Evolutionary conservation across 2,329 filamentous ascomycete species (phyloP), one percentile per base, ranked within the genome.

Genomic region (Aspergillus tamarii): DNA sequence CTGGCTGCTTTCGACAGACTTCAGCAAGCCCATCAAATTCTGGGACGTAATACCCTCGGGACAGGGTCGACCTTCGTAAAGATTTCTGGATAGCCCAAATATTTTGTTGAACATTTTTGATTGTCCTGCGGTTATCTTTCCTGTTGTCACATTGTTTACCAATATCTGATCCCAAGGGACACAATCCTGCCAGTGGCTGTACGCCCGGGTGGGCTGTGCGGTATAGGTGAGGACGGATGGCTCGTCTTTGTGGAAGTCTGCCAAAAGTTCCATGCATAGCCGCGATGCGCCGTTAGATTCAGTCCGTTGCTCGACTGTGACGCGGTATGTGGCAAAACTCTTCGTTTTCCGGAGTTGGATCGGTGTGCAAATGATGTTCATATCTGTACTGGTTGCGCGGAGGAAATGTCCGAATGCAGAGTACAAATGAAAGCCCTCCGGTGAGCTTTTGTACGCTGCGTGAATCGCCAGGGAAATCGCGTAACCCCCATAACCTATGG

Each of bases 401-500:
- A 64, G 58, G 36, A 58, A 64, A 23, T 57, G 46, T 14, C 62
- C 62, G 21, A 36, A 43, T 4, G 54, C 58, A 2, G 58, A 60
- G 39, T 57, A 59, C 23, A 60, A 54, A 26, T 45, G 54, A 36
- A 53, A 64, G n/a, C 54, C 58, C 23, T 36, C 23, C 1, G 62
- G 39, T n/a, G 46, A 53, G 10, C 46, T 55, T 21, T 64, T 41
- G 58, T 45, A 64, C 28, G 62, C 62, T 21, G 58, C 62, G 14
- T 61, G 58, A 30, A 64, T 57, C n/a, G 58, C 62, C 1, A 57
- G 52, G 34, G 45, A 46, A 23, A 64, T 39, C n/a, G 62, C 53
- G 62, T 57, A 64, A 1, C 62, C 62, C 19, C 62, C 62, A 45
- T 64, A 64, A 10, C 58, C 58, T 45, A 58, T 57, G 8, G 43